Base-by-base conservation (phyloP, 768 basidiomycete genomes). In the Tylopilus sp. region DNA sequence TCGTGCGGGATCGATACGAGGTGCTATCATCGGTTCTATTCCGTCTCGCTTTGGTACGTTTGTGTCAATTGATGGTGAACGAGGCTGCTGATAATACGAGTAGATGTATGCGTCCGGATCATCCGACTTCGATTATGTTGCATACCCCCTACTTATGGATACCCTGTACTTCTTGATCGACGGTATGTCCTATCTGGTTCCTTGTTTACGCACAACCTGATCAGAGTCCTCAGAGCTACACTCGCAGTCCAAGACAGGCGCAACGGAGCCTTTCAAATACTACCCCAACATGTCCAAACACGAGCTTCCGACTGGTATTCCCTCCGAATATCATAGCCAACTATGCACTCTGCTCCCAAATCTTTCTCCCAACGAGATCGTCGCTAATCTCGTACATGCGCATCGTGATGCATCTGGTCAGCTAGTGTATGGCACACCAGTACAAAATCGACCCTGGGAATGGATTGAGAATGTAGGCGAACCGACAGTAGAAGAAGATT, bases 401-500 rank as follows among this genome's bases (percentile, higher is more conserved):
- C 75, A 82, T 52, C 76, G 76, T 23, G 86, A 89, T 55, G 45
- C 69, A 2, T 70, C 69, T 12, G 86, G 85, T 0, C 73, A 75
- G 17, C 52, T 80, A 5, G 62, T 81, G 3, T 71, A 74, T 52
- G 75, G 78, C 18, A 62, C 69, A 4, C 75, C 79, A 2, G 85
- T 91, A 17, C 73, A 80, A 50, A 88, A 90, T 67, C 79, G 82
- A 28, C 87, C 90, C 4, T 92, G 89, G 89, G 89, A 92, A 65
- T 91, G 89, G 88, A 80, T 84, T 6, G 89, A 92, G 66, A 81
- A 85, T 62, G 60, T 91, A 3, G 87, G 88, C 8, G 60, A 71
- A 10, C 56, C 72, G 4, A 77, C 36, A 0, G 33, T 79, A 23
- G 63, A 74, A 10, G 77, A 73, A 26, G 77, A 78, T 10, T 71